These are phyloP conservation scores for Zangia roseola DNA, from an alignment of 768 basidiomycete species.

Conservation along the genomic window DNA sequence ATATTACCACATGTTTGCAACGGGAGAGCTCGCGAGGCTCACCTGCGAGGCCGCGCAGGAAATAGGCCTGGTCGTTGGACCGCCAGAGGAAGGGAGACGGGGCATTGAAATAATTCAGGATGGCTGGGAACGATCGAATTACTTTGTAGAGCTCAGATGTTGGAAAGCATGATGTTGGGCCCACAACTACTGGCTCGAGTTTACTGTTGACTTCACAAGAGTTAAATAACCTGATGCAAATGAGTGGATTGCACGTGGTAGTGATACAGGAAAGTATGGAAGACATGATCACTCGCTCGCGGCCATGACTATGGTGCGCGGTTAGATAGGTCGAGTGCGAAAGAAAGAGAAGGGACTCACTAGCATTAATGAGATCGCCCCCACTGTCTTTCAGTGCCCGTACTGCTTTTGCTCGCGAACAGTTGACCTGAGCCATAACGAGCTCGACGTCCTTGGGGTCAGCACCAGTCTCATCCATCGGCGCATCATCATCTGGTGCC, in stretches of 20 bases:
- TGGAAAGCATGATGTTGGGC: constrained; percentile 45
- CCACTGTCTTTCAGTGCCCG: constrained; percentile 87
- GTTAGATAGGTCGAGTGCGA: constrained; percentile 10
- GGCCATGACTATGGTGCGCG: constrained; percentile 71
- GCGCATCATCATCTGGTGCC: constrained; percentile 76
- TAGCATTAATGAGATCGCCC: constrained; percentile 95
- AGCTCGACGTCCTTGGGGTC: constrained; percentile 95
- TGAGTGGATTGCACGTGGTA: constrained; percentile 24
- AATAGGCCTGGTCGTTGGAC: constrained; percentile 54
- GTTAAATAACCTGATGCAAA: constrained; percentile 11
- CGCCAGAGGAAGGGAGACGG: constrained; percentile 19
- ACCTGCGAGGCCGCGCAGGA: constrained; percentile 60
- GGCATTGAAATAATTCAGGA: constrained; percentile 71
- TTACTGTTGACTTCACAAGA: constrained; percentile 2
- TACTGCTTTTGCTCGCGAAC: constrained; percentile 90
- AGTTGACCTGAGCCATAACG: constrained; percentile 86
- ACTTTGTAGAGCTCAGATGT: constrained; percentile 72
- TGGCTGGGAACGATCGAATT: constrained; percentile 88
- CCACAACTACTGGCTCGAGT: not conserved
- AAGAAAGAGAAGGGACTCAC: constrained; percentile 54
- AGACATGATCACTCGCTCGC: constrained; percentile 72
- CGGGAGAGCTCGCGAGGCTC: constrained; percentile 70
- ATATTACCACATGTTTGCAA: constrained; percentile 95
- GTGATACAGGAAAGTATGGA: constrained; percentile 32
- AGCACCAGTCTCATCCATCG: constrained; percentile 82